A percentile compares a stretch with the other conserved stretches of the same genome.
Conservation (phyloP, 2,329 filamentous ascomycete species). For the Ceratocystiopsis minuta region DNA sequence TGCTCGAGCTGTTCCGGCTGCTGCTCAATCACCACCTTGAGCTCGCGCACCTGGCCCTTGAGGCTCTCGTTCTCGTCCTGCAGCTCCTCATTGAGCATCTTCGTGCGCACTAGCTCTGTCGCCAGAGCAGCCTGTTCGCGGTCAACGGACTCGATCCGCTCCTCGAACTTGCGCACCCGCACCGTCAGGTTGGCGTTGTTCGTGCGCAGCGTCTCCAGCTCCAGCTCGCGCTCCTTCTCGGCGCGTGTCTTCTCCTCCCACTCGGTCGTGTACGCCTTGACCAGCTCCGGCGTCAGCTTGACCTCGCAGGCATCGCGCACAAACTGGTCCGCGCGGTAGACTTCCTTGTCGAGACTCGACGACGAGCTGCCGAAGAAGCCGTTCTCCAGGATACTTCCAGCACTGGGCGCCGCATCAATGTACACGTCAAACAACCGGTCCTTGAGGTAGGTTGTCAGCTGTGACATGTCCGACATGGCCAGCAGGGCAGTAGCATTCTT, state of each 20-base stretch:
- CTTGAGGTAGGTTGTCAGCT: constrained; percentile 77
- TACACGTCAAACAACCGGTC: constrained; percentile 93
- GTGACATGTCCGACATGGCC: constrained; percentile 76
- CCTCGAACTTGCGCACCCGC: constrained; percentile 70
- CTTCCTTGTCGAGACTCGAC: constrained; percentile 77
- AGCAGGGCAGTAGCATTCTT: constrained; percentile 71
- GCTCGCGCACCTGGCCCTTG: constrained; percentile 65
- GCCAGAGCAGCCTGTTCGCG: constrained; percentile 80
- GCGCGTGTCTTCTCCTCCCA: constrained; percentile 82
- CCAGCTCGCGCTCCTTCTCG: constrained; percentile 66
- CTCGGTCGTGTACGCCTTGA: constrained; percentile 65
- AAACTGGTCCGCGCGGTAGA: constrained; percentile 86
- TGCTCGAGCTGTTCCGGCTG: constrained; percentile 80
- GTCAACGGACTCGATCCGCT: constrained; percentile 74
- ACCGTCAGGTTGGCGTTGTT: constrained; percentile 49
- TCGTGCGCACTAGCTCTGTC: constrained; percentile 77
- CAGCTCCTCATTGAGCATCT: constrained; percentile 83
- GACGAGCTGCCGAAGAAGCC: constrained; percentile 93
- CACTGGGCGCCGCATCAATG: constrained; percentile 82
- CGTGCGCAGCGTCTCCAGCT: constrained; percentile 55
- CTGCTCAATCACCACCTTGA: constrained; percentile 71
- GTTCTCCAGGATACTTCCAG: constrained; percentile 84
- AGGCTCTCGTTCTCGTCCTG: constrained; percentile 80
- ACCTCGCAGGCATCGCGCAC: constrained; percentile 84
- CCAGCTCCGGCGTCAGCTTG: constrained; percentile 64